A percentile compares a stretch with the other conserved stretches of the same genome.
Evolutionary conservation across 352 stramenopile species (phyloP).

Genomic region (Globisporangium apiculatum): DNA sequence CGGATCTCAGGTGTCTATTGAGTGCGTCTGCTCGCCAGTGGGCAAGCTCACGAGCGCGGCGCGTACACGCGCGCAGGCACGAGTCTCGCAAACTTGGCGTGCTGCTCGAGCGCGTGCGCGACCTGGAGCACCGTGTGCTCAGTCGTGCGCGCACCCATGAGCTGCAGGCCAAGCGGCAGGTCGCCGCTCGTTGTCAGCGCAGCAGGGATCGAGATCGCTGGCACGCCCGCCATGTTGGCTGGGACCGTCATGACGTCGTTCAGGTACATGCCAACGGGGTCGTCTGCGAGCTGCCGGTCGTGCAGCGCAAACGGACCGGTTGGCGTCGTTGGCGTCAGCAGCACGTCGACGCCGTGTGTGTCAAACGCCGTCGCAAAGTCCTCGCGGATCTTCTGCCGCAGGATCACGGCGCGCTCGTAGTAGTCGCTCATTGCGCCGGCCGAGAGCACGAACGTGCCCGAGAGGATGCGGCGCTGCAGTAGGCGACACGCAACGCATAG

Average conservation of each 20-base stretch:
- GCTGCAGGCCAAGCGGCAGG: conserved; percentile 71
- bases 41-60: background rate
- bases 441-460: conserved; percentile 88
- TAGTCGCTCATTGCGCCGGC: conserved; percentile 84
- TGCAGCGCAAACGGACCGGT: conserved; percentile 67
- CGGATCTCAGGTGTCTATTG: background rate
- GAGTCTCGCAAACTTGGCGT: conserved; percentile 31
- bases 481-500: no score
- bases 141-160: conserved; percentile 59
- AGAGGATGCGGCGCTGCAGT: conserved; percentile 78
- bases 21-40: background rate
- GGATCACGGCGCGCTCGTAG: conserved; percentile 82
- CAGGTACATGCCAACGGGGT: conserved; percentile 83
- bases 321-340: conserved; percentile 85
- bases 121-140: conserved; percentile 61
- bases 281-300: conserved; percentile 45
- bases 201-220: conserved; percentile 74
- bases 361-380: conserved; percentile 62
- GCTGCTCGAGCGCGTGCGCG: conserved; percentile 55
- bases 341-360: conserved; percentile 63
- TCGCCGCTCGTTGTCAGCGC: conserved; percentile 45
- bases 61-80: conserved; percentile 54
- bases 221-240: conserved; percentile 82
- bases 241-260: conserved; percentile 93
- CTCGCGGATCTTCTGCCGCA: conserved; percentile 70